Evolutionary conservation across 441 rosid species (phyloP), one percentile per base, ranked within the genome.

Genomic region (Corymbia calophylla): DNA sequence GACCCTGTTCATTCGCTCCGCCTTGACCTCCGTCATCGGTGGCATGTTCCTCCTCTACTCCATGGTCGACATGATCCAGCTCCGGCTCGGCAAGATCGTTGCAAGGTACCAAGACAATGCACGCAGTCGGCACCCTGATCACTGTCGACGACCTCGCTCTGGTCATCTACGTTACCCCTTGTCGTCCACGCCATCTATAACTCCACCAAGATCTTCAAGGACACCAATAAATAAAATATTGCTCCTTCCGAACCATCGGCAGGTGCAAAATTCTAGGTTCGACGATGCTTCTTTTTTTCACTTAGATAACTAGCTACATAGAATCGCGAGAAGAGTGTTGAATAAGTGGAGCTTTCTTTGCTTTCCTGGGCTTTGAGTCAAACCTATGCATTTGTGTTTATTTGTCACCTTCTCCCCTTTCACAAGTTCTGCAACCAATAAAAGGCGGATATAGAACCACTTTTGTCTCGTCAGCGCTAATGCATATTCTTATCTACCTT

Each of bases 61-160:
- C 12, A 89, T 89, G 87, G 53, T 77, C 23, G n/a, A 89, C 80
- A 87, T 87, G 35, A 77, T 87, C 17, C 29, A 51, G 88, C 81
- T 80, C 21, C 89, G 87, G 60, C 87, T 87, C 1, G 89, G 91
- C 49, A 80, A 58, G 87, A 0, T 87, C 5, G 5, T 53, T 89
- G 89, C 73, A 5, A 13, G 62, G 82, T 5, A 29, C 64, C 31
- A n/a, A 87, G 54, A n/a, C 91, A 3, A 25, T 87, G 2, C 15
- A 80, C 4, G 89, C 91, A 2, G 29, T 62, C 5, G 81, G 81
- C 3, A 19, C 44, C 18, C 87, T 89, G 60, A 58, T 89, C 5
- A 81, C 87, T 1, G 53, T 89, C 80, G 32, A 54, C 51, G 1
- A 39, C 25, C 56, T 89, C 3, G 89, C 87, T 7, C 51, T 77